Evolutionary conservation across 169 alveolate species (phyloP).

Genomic region (Toxoplasma gondii): DNA sequence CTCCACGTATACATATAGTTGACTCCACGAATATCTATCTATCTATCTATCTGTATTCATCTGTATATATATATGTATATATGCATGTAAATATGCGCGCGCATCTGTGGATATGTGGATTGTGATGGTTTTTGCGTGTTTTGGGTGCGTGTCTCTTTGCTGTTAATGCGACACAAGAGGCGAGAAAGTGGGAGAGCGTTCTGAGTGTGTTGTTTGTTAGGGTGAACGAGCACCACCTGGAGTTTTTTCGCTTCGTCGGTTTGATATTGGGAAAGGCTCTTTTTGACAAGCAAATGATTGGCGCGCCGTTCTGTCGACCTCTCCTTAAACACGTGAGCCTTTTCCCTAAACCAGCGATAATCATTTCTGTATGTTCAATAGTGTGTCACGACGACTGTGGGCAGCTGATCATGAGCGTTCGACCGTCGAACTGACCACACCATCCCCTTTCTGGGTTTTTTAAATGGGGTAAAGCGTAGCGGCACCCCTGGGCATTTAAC

Average conservation of each 20-base stretch:
- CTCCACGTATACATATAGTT: not conserved
- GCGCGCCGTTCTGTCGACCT: constrained; percentile 74
- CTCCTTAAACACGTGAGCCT: constrained; percentile 67
- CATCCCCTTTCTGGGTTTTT: too few species aligned
- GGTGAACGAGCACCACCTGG: constrained; percentile 65
- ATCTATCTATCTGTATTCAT: not conserved
- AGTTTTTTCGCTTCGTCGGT: constrained; percentile 77
- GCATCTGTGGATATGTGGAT: not conserved
- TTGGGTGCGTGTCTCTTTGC: not conserved
- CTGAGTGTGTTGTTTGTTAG: not conserved
- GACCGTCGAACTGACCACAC: too few species aligned
- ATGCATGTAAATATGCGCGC: not conserved
- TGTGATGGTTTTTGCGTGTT: not conserved
- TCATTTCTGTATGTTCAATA: not conserved
- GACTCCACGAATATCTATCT: not conserved
- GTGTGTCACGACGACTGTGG: not conserved
- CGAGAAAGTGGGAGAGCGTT: too few species aligned
- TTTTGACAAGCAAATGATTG: constrained; percentile 77
- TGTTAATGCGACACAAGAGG: too few species aligned
- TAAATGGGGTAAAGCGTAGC: too few species aligned
- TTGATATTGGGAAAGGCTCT: constrained; percentile 79
- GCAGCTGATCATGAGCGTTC: not conserved
- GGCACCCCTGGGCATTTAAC: too few species aligned
- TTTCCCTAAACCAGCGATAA: not conserved
- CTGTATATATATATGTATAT: not conserved